Evolutionary conservation across 2,329 filamentous ascomycete genomes (phyloP).

Genomic region (Colletotrichum kahawae): DNA sequence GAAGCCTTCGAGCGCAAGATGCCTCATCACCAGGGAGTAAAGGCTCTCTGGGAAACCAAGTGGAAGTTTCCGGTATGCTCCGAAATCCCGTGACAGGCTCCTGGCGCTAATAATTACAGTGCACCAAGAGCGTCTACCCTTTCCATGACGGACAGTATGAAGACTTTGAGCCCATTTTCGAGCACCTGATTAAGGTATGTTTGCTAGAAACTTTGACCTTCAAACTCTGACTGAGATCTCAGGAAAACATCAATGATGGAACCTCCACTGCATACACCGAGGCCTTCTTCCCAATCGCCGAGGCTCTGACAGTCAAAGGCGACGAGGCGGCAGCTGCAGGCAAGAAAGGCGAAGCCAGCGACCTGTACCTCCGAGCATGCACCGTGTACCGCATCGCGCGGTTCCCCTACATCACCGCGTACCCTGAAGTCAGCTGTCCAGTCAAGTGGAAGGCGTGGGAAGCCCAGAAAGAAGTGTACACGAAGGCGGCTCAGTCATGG

Average conservation of each 20-base stretch:
- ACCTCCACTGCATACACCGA: slow-evolving; percentile 69
- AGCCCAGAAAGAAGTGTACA: slow-evolving; percentile 67
- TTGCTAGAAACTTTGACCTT: too few species aligned
- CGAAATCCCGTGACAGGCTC: background rate
- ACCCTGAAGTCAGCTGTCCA: slow-evolving; percentile 41
- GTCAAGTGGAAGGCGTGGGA: slow-evolving; percentile 68
- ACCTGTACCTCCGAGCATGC: slow-evolving; percentile 72
- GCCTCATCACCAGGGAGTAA: slow-evolving; percentile 65
- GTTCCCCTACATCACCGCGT: slow-evolving; percentile 63
- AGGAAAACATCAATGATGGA: slow-evolving; percentile 67
- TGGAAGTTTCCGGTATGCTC: slow-evolving; percentile 69
- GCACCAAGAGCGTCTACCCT: slow-evolving; percentile 68
- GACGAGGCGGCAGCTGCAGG: slow-evolving; percentile 53
- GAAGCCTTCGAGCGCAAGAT: slow-evolving; percentile 47
- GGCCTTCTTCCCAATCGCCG: slow-evolving; percentile 65
- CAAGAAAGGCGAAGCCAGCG: slow-evolving; percentile 58
- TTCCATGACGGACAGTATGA: slow-evolving; percentile 75
- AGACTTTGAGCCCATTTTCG: slow-evolving; percentile 74
- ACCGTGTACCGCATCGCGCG: slow-evolving; percentile 76
- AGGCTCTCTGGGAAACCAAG: slow-evolving; percentile 75
- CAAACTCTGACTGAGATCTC: background rate
- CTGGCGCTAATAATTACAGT: slow-evolving; percentile 36
- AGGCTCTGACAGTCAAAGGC: slow-evolving; percentile 58
- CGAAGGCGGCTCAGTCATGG: slow-evolving; percentile 61
- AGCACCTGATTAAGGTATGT: slow-evolving; percentile 61